These are phyloP conservation scores for Aspergillus brunneoviolaceus DNA, from an alignment of 2,329 filamentous ascomycete genomes.

Conservation along the genomic window DNA sequence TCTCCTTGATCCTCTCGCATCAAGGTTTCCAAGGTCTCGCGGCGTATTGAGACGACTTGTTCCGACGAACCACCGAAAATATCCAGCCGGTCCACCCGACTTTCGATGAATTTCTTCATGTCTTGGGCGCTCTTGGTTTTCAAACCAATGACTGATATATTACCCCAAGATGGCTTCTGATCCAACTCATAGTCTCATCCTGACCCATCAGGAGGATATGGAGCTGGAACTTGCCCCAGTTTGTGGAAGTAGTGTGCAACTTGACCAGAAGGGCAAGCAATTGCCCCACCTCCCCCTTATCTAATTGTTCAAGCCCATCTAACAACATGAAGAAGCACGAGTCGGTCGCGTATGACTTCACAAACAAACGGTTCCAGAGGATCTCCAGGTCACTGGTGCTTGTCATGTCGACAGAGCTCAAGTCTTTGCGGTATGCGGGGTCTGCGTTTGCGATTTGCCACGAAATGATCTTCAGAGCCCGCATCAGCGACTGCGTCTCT, in stretches of 20 bases:
- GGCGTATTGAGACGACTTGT: constrained; percentile 20
- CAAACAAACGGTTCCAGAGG: constrained; percentile 9
- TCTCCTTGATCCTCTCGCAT: constrained; percentile 21
- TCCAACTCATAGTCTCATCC: constrained; percentile 18
- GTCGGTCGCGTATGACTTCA: constrained; percentile 17
- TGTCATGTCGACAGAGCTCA: constrained; percentile 8
- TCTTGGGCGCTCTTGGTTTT: constrained; percentile 22
- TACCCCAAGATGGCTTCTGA: constrained; percentile 12
- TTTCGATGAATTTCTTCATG: constrained; percentile 23
- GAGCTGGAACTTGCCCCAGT: constrained; percentile 18
- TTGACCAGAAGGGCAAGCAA: constrained; percentile 20
- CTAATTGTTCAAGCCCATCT: constrained; percentile 50
- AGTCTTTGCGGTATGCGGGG: constrained; percentile 16
- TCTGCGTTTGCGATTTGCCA: constrained; percentile 15
- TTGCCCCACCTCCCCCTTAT: constrained; percentile 21
- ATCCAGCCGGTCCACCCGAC: constrained; percentile 27
- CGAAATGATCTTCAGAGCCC: constrained; percentile 12
- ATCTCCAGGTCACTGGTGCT: constrained; percentile 8
- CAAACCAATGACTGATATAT: constrained; percentile 15
- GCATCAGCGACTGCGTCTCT: constrained; percentile 2
- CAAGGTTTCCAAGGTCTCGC: constrained; percentile 16
- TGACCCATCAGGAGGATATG: constrained; percentile 22
- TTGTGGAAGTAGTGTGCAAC: constrained; percentile 1
- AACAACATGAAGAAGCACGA: constrained; percentile 44
- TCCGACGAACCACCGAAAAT: constrained; percentile 23